Evolutionary conservation across 306 rosid genomes (phyloP).

Genomic region (Nissolia schottii): DNA sequence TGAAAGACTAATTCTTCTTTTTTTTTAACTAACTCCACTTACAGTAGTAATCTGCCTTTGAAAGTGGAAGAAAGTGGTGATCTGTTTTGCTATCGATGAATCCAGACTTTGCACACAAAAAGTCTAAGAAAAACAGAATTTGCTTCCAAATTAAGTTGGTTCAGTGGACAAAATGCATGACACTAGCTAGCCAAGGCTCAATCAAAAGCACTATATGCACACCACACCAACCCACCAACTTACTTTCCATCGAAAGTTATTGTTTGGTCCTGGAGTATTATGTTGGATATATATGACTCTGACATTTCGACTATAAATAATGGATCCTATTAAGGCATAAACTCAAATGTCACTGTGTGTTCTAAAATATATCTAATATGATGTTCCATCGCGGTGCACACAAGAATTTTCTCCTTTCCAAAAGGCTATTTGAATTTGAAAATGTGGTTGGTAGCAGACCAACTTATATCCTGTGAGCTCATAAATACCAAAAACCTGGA

Average conservation of each 20-base stretch:
- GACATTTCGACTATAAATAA: too few species aligned
- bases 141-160: constrained; percentile 25
- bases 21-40: constrained; percentile 43
- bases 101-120: constrained; percentile 19
- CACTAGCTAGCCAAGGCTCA: background rate
- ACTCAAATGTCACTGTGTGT: too few species aligned
- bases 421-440: constrained; percentile 47
- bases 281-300: too few species aligned
- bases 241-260: too few species aligned
- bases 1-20: constrained; percentile 28
- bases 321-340: too few species aligned
- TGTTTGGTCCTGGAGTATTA: too few species aligned
- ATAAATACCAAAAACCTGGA: constrained; percentile 39
- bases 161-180: constrained; percentile 4
- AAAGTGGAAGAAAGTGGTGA: constrained; percentile 42
- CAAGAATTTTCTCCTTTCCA: too few species aligned
- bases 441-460: constrained; percentile 38
- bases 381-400: too few species aligned
- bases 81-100: constrained; percentile 11
- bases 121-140: constrained; percentile 7
- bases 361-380: too few species aligned
- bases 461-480: constrained; percentile 30
- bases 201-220: constrained; percentile 19
- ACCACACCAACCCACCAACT: constrained; percentile 38
- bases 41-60: constrained; percentile 40